Evolutionary conservation across 192 early-diverging fungal genomes (phyloP), one percentile per base, ranked within the genome.

Genomic region (Coemansia sp.): DNA sequence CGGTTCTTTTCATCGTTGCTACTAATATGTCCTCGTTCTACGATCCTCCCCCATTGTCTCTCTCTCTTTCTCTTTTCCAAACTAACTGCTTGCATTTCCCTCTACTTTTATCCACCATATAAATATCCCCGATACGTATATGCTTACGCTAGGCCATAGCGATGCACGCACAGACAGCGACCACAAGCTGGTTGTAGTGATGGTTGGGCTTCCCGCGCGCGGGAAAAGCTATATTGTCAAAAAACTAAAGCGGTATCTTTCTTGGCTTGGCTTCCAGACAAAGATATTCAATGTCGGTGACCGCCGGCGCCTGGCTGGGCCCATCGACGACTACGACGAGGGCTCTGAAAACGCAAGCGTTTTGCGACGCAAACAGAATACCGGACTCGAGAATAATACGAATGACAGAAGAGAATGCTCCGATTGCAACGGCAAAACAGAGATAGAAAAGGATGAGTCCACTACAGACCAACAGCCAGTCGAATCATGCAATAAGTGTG

Each of bases 221-320:
- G 97, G 97, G 25, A 99, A 99, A 78, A 87, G 86, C 83, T 95
- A 97, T 67, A 90, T 99, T 64, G 93, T 94, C 76, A 97, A 97
- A 66, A 99, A 99, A 70, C 85, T 99, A 26, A 87, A 88, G 68
- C 88, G 95, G 48, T 99, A 94, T 84, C 76, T 92, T 76, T 89
- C 85, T 9, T 90, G 89, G 88, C 79, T 92, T 25, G 88, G 88
- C 21, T 94, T 90, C 62, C 86, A 89, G 64, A 91, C 90, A 13
- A 89, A 86, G 70, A 89, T 91, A 77, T 80, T 99, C 71, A 99
- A 99, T 66, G 97, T 99, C 5, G 97, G 97, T 64, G 97, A 97
- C 82, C 84, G 91, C 10, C 85, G 97, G 49, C 87, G 97, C 59
- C 87, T 90, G 42, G 82, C 82, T 2, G 84, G 85, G 34, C 69